Percentiles rank a stretch among this genome's conserved stretches.
These are phyloP conservation scores for Metschnikowia gelsemii DNA, from an alignment of 805 yeast genomes.

Conservation along the genomic window DNA sequence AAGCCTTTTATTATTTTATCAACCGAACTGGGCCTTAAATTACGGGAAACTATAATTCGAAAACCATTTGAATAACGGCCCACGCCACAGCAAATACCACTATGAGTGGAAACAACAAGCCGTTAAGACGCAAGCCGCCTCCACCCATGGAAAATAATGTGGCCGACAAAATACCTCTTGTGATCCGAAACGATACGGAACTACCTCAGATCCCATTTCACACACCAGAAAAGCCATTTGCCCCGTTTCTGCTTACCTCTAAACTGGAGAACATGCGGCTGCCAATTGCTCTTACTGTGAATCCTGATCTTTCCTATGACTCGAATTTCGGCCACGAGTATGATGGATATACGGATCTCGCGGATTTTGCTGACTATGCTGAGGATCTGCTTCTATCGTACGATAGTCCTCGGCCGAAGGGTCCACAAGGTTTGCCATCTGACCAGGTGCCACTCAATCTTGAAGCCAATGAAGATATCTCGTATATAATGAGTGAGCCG, in stretches of 20 bases:
- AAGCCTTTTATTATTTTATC: too few relatives aligned
- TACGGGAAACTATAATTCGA: too few relatives aligned
- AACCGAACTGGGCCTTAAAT: too few relatives aligned
- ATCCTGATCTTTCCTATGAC: constrained; percentile 7
- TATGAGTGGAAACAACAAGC: constrained; percentile 7
- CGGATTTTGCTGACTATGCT: constrained; percentile 7
- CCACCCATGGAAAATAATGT: constrained; percentile 10
- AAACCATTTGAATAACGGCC: too few relatives aligned
- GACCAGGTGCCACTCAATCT: constrained; percentile 21
- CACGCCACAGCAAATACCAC: background rate
- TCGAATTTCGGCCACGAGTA: background rate
- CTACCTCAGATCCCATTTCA: background rate
- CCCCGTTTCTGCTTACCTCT: background rate
- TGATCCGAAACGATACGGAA: background rate
- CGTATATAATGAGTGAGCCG: constrained; percentile 3
- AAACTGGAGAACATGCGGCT: background rate
- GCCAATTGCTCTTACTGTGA: background rate
- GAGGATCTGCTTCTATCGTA: constrained; percentile 27
- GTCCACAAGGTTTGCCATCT: constrained; percentile 40
- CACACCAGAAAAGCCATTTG: constrained; percentile 7
- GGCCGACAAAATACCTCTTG: background rate
- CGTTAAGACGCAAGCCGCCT: constrained; percentile 19
- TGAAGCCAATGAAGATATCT: background rate
- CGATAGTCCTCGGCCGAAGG: constrained; percentile 40
- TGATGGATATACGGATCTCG: constrained; percentile 1